These are phyloP conservation scores for Neurospora pannonica DNA, from an alignment of 495 filamentous ascomycete species.

Conservation along the genomic window DNA sequence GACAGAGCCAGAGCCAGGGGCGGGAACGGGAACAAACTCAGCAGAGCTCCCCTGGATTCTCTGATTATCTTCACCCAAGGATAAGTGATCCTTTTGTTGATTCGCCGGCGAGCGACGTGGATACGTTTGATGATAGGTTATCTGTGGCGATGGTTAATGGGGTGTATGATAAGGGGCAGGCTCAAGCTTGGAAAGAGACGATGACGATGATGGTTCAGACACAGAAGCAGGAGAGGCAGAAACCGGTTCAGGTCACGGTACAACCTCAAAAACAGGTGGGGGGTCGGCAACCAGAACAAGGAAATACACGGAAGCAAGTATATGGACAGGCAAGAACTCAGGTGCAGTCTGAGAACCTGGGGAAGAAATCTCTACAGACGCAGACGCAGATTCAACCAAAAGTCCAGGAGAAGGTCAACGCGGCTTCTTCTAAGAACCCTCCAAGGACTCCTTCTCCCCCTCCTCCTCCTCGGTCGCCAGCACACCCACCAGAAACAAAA, in stretches of 20 bases:
- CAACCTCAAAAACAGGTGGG: background rate
- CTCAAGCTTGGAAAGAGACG: background rate
- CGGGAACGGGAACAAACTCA: background rate
- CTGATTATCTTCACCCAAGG: background rate
- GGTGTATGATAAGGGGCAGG: background rate
- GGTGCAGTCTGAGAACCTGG: background rate
- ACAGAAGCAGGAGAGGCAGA: background rate
- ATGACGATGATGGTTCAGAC: background rate
- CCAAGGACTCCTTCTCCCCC: background rate
- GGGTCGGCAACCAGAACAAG: background rate
- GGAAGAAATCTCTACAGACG: background rate
- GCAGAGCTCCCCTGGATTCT: background rate
- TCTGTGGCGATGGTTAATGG: background rate
- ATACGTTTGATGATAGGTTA: background rate
- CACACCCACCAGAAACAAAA: background rate
- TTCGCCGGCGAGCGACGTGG: background rate
- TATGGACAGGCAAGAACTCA: background rate
- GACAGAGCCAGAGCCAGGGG: background rate
- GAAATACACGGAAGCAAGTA: background rate
- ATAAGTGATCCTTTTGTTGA: background rate
- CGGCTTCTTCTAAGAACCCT: background rate
- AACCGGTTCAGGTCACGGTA: background rate
- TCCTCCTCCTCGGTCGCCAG: background rate
- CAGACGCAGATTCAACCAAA: background rate
- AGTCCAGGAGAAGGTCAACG: background rate